A percentile compares a stretch with the other conserved stretches of the same genome.
phyloP scores from a whole-genome alignment of 2,329 filamentous ascomycete species.

The Phyllosticta citrichinensis region DNA sequence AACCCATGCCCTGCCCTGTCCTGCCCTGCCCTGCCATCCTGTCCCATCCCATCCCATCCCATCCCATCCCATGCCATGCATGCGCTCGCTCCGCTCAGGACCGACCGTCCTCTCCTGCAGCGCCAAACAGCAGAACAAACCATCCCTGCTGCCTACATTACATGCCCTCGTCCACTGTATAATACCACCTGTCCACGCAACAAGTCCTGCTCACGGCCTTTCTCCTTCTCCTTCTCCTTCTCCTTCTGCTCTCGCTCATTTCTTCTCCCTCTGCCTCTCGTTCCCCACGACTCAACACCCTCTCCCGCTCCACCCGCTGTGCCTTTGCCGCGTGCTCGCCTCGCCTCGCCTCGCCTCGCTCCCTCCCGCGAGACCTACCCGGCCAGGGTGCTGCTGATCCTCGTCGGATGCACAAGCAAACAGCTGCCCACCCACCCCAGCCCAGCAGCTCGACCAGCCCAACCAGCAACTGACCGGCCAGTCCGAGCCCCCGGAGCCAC shows the following conservation, averaged over 20 bases:
- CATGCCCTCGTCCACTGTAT: neutral
- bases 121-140: neutral
- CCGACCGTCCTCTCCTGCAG: neutral
- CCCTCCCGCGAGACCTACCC: neutral
- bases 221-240: no score
- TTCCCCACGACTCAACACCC: neutral
- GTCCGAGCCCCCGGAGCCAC: constrained; percentile 8
- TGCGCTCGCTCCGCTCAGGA: neutral
- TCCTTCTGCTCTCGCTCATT: no score
- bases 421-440: constrained; percentile 2
- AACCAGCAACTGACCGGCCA: constrained; percentile 8
- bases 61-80: neutral
- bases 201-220: no score
- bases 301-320: no score
- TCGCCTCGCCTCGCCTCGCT: no score
- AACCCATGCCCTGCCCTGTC: no score
- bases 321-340: no score
- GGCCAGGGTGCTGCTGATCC: neutral
- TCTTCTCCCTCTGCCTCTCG: no score
- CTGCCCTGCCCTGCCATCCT: no score
- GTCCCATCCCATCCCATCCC: no score
- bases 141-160: neutral
- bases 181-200: neutral
- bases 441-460: constrained; percentile 3
- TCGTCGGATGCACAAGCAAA: neutral